phyloP scores from a whole-genome alignment of 768 basidiomycete species.

The Omphalotus guepiniiformis region DNA sequence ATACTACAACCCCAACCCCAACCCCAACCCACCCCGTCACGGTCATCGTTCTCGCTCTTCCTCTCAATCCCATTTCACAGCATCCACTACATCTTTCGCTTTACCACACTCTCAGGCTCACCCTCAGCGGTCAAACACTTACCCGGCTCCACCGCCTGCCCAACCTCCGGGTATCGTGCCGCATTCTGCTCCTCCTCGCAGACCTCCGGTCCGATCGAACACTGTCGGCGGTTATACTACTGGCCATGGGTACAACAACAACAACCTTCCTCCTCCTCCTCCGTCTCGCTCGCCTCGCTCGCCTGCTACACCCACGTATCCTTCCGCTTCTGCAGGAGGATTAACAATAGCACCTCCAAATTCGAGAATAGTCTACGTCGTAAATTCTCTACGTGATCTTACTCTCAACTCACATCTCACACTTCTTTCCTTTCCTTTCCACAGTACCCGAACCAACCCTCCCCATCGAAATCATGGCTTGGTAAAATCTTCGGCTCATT shows the following conservation, averaged over 20 bases:
- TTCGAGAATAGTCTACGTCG: too few relatives aligned
- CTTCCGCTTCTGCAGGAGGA: too few relatives aligned
- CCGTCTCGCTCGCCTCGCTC: too few relatives aligned
- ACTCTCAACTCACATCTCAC: not conserved
- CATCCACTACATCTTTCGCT: not conserved
- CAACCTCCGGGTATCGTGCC: too few relatives aligned
- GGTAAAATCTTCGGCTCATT: constrained; percentile 4
- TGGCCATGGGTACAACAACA: not conserved
- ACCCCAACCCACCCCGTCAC: too few relatives aligned
- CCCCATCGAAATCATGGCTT: constrained; percentile 1
- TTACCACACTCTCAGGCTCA: not conserved
- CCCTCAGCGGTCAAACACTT: constrained; percentile 6
- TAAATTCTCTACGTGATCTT: too few relatives aligned
- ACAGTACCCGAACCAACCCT: not conserved
- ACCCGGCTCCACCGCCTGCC: not conserved
- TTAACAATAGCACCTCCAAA: too few relatives aligned
- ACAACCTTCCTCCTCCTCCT: not conserved
- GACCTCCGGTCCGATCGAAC: not conserved
- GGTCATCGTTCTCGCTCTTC: too few relatives aligned
- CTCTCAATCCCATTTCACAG: not conserved
- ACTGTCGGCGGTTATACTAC: not conserved
- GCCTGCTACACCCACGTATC: too few relatives aligned
- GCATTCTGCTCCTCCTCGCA: not conserved
- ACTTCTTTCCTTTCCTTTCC: not conserved
- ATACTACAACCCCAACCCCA: not conserved